A percentile compares a stretch with the other conserved stretches of the same genome.
These are phyloP conservation scores for Phyllosticta citrichinensis DNA, from an alignment of 2,329 filamentous ascomycete genomes.

Conservation along the genomic window DNA sequence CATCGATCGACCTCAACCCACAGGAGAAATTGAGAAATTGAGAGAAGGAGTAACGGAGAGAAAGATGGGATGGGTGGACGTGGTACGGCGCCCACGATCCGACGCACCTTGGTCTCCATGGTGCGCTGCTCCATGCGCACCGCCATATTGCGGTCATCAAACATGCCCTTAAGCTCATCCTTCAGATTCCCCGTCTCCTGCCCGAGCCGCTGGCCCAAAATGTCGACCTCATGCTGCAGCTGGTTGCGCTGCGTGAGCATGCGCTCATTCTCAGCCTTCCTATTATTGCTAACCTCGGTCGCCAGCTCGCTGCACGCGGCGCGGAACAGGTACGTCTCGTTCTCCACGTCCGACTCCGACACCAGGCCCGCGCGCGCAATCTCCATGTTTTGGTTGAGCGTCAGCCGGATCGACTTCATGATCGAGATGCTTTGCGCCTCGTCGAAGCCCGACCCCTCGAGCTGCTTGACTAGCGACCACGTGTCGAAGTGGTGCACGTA, in stretches of 20 bases:
- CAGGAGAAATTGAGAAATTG: too few species aligned
- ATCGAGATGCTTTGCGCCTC: constrained; percentile 66
- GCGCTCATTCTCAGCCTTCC: constrained; percentile 67
- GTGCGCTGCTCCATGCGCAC: constrained; percentile 79
- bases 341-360: constrained; percentile 87
- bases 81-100: too few species aligned
- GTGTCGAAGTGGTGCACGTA: constrained; percentile 97
- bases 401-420: constrained; percentile 82
- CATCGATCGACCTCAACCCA: background rate
- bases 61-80: too few species aligned
- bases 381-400: constrained; percentile 70
- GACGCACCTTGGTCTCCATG: constrained; percentile 64
- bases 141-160: constrained; percentile 90
- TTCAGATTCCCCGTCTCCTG: constrained; percentile 75
- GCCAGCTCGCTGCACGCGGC: constrained; percentile 87
- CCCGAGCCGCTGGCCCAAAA: constrained; percentile 70
- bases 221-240: constrained; percentile 92
- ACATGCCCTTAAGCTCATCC: constrained; percentile 89
- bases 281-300: constrained; percentile 72
- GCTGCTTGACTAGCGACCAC: constrained; percentile 74
- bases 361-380: constrained; percentile 72
- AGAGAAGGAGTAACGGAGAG: too few species aligned
- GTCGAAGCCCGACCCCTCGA: constrained; percentile 62
- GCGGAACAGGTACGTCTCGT: constrained; percentile 75
- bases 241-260: constrained; percentile 75